Evolutionary conservation across 116 monocot genomes (phyloP), one percentile per base, ranked within the genome.

Genomic region (Papilionanthe hybrid): DNA sequence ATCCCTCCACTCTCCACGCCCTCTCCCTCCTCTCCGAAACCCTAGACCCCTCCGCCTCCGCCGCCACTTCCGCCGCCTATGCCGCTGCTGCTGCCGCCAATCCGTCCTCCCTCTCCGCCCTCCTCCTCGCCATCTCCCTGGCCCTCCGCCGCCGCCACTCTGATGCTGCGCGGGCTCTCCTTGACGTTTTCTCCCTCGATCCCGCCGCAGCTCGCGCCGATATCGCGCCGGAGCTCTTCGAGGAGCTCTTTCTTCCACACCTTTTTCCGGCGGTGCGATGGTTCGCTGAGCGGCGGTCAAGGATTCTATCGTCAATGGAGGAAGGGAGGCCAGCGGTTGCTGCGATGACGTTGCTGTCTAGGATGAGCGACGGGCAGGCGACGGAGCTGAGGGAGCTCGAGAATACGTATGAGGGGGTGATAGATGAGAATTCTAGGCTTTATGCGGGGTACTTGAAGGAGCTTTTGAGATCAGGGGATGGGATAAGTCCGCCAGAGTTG

Each of bases 321-420:
- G 80, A 67, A 41, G 80, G 67, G 17, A 69, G 76, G 2, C 60
- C 19, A 75, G 78, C 42, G 71, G 76, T 65, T 3, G 79, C 86
- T 23, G 58, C 81, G 44, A 85, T 90, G 85, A 81, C 78, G 60
- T 63, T 84, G 11, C 79, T 90, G 32, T 90, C 90, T 63, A 78
- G 81, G 77, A 87, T 90, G 87, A 87, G 87, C 41, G 85, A 79
- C 0, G 83, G 79, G 15, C 90, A 90, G 76, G 82, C 90, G 22
- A 77, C 53, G 83, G 85, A 81, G 68, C 37, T 87, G 58, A 87
- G 79, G 83, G 81, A 66, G 72, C 75, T 87, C 53, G 85, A 90
- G 83, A 75, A 67, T 50, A 80, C 48, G 63, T 90, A 87, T 22
- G 90, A 90, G 78, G 74, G 77, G 6, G 87, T 81, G 9, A 85